Conservation (phyloP, 2,329 filamentous ascomycete genomes). For the Penicillium paneum region DNA sequence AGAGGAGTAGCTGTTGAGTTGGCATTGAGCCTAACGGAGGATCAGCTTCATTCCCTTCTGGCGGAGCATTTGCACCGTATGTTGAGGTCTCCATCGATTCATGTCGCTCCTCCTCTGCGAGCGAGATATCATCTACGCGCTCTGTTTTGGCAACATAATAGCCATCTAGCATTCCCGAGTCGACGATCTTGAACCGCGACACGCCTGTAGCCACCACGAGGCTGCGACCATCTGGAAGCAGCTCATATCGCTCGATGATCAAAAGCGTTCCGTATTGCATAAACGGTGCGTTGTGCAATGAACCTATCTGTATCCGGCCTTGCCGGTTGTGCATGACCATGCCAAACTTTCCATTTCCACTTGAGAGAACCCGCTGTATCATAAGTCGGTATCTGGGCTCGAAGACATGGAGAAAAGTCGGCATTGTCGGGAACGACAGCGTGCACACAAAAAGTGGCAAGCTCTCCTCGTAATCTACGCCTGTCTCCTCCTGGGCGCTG, state of each 20-base stretch:
- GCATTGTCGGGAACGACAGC: conserved; percentile 75
- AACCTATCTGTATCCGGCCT: conserved; percentile 50
- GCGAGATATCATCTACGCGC: conserved; percentile 74
- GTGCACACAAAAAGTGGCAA: conserved; percentile 79
- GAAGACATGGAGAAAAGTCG: conserved; percentile 85
- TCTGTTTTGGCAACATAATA: conserved; percentile 75
- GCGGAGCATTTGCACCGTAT: conserved; percentile 9
- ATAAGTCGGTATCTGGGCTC: conserved; percentile 90
- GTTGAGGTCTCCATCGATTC: conserved; percentile 65
- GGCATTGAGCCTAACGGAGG: conserved; percentile 53
- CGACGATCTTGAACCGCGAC: conserved; percentile 70
- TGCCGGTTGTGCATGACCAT: conserved; percentile 71
- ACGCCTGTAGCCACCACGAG: conserved; percentile 74
- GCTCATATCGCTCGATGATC: conserved; percentile 69
- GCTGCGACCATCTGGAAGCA: conserved; percentile 75
- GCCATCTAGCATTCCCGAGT: conserved; percentile 64
- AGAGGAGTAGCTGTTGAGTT: conserved; percentile 66
- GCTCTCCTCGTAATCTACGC: conserved; percentile 55
- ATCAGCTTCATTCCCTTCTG: conserved; percentile 22
- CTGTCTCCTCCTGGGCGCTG: conserved; percentile 56
- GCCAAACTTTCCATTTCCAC: conserved; percentile 70
- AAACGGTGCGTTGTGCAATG: conserved; percentile 56
- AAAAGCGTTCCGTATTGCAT: conserved; percentile 74
- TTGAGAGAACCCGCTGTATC: conserved; percentile 72
- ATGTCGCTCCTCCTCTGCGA: conserved; percentile 73